These are phyloP conservation scores for Backusella tarrabulga DNA, from an alignment of 192 early-diverging fungal species.

Conservation along the genomic window DNA sequence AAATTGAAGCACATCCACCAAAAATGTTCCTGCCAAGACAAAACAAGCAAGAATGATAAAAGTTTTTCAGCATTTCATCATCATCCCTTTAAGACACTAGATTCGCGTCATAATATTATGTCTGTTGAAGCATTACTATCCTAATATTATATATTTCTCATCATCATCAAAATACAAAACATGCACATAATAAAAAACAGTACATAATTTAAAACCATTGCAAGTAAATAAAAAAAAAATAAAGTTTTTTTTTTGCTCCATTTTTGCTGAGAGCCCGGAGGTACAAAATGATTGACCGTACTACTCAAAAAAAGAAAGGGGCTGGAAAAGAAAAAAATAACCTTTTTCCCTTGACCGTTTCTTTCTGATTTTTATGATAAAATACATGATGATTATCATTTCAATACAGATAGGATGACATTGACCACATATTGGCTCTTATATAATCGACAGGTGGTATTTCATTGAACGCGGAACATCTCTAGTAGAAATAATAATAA, in stretches of 20 bases:
- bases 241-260: background rate
- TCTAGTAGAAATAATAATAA: too few relatives aligned
- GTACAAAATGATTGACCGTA: background rate
- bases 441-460: background rate
- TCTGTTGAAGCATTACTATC: conserved; percentile 9
- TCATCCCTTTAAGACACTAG: background rate
- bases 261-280: background rate
- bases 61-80: background rate
- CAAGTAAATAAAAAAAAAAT: background rate
- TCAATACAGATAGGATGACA: background rate
- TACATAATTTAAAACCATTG: background rate
- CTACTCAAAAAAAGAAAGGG: background rate
- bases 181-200: background rate
- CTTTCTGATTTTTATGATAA: background rate
- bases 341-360: background rate
- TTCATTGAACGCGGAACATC: too few relatives aligned
- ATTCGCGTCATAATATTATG: background rate
- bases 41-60: background rate
- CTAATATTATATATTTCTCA: background rate
- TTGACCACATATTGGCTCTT: background rate
- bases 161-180: background rate
- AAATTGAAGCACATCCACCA: conserved; percentile 15
- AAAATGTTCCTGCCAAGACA: conserved; percentile 7
- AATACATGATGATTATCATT: background rate
- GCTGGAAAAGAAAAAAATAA: background rate